Conservation (phyloP, 2,329 filamentous ascomycete genomes). For the Beauveria sp. region DNA sequence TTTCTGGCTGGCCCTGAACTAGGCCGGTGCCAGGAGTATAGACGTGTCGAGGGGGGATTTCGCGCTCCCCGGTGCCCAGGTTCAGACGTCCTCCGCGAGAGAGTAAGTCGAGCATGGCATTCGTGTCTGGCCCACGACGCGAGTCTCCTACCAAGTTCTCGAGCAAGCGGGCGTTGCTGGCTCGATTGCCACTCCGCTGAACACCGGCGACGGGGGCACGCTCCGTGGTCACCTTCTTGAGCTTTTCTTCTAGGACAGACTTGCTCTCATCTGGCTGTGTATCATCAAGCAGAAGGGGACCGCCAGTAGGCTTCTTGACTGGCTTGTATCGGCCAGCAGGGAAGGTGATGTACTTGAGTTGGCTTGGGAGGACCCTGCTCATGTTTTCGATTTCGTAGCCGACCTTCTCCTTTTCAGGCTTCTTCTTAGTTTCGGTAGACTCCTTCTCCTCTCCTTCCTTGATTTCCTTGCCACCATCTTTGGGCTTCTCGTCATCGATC, state of each 20-base stretch:
- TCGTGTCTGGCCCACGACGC: slow-evolving; percentile 23
- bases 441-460: slow-evolving; percentile 51
- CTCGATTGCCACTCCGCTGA: slow-evolving; percentile 23
- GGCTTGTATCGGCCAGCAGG: slow-evolving; percentile 85
- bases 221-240: slow-evolving; percentile 68
- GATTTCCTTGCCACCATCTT: slow-evolving; percentile 51
- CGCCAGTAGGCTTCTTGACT: slow-evolving; percentile 86
- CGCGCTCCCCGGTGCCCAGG: background rate
- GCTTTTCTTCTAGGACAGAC: slow-evolving; percentile 79
- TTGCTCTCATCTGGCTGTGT: slow-evolving; percentile 72
- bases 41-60: too few species aligned
- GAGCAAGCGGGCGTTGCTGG: slow-evolving; percentile 29
- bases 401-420: slow-evolving; percentile 89
- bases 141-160: slow-evolving; percentile 27
- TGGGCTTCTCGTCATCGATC: slow-evolving; percentile 57
- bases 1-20: too few species aligned
- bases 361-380: slow-evolving; percentile 83
- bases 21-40: too few species aligned
- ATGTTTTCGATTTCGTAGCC: slow-evolving; percentile 96
- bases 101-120: slow-evolving; percentile 34
- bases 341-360: slow-evolving; percentile 95
- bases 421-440: slow-evolving; percentile 67
- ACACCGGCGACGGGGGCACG: slow-evolving; percentile 51
- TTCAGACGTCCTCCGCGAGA: slow-evolving; percentile 29
- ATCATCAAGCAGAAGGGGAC: slow-evolving; percentile 85